A percentile compares a stretch with the other conserved stretches of the same genome.
Evolutionary conservation across 495 filamentous ascomycete species (phyloP).

Genomic region (Symbiotaphrina buchneri): DNA sequence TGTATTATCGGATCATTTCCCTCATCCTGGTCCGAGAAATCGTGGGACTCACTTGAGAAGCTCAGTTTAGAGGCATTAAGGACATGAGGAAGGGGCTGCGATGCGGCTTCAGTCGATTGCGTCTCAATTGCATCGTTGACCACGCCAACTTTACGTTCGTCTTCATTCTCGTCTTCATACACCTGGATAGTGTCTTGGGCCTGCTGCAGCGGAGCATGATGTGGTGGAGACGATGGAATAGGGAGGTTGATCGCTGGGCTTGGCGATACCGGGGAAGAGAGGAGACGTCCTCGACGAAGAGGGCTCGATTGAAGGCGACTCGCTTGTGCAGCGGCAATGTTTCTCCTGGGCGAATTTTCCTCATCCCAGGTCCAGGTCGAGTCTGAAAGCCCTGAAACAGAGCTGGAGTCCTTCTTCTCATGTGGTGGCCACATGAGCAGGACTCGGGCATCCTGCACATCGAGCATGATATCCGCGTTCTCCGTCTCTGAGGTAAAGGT

Average conservation of each 20-base stretch:
- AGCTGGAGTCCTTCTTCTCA: conserved; percentile 32
- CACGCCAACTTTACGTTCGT: conserved; percentile 7
- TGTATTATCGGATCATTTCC: conserved; percentile 83
- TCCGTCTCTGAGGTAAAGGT: conserved; percentile 81
- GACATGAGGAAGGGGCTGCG: conserved; percentile 6
- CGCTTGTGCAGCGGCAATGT: conserved; percentile 14
- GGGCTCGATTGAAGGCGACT: conserved; percentile 38
- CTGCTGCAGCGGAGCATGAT: conserved; percentile 17
- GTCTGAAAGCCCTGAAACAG: too few relatives aligned
- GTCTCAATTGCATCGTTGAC: conserved; percentile 11
- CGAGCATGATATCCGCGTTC: conserved; percentile 78
- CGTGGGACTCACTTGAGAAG: conserved; percentile 30
- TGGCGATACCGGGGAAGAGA: conserved; percentile 52
- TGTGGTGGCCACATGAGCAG: conserved; percentile 64
- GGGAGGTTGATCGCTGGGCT: conserved; percentile 28
- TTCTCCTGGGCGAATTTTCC: conserved; percentile 19
- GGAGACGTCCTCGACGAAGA: conserved; percentile 31
- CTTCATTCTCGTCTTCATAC: conserved; percentile 29
- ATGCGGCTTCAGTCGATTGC: conserved; percentile 10
- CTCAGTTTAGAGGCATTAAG: conserved; percentile 25
- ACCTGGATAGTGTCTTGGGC: conserved; percentile 29
- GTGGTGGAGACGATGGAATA: conserved; percentile 15
- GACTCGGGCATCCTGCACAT: conserved; percentile 83
- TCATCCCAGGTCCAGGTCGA: conserved; percentile 53
- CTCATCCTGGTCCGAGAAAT: conserved; percentile 62